Base-by-base conservation (phyloP, 192 early-diverging fungal species). In the Coemansia sp. region DNA sequence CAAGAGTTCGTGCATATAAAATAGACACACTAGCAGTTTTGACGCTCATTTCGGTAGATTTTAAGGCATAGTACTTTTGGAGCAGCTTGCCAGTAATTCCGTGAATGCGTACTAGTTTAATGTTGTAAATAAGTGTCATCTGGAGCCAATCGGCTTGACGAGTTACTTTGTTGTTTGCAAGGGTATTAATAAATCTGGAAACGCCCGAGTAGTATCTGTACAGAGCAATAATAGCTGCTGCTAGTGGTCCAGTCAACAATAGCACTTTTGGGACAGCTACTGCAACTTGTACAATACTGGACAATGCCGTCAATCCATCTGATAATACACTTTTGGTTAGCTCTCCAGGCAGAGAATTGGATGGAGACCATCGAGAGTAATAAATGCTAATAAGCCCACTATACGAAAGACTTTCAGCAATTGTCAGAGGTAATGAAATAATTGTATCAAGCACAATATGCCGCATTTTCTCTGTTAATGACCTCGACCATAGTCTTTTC, bases 321-420 rank as follows among this genome's bases (percentile, higher is more conserved):
- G 19, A 17, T 9, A 67, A 17, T 6, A 36, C 37, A 2, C 17
- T 10, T 0, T 19, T 7, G 38, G 54, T 47, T 2, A 73, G 31
- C 0, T 5, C 7, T 4, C 38, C 0, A 6, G 71, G 65, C 6
- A 73, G 15, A 2, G 4, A 9, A 1, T n/a, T 37, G 0, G 34
- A n/a, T 4, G 5, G 5, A 5, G 11, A 12, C 2, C 56, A 21
- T 22, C 36, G 25, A 5, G 17, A 14, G 3, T n/a, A 12, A 48
- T 59, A 72, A 9, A 72, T 22, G 0, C 22, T 0, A 2, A 40
- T 21, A 4, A 66, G 21, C 20, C 17, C 50, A 7, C 1, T 44
- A 14, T 21, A 17, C 1, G 59, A 31, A 19, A 75, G 51, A 7
- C 21, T 20, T 23, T 75, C 74, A 2, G 59, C 28, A 14, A 55